These are phyloP conservation scores for Tagetes erecta DNA, from an alignment of 129 eudicot genomes.

Conservation along the genomic window DNA sequence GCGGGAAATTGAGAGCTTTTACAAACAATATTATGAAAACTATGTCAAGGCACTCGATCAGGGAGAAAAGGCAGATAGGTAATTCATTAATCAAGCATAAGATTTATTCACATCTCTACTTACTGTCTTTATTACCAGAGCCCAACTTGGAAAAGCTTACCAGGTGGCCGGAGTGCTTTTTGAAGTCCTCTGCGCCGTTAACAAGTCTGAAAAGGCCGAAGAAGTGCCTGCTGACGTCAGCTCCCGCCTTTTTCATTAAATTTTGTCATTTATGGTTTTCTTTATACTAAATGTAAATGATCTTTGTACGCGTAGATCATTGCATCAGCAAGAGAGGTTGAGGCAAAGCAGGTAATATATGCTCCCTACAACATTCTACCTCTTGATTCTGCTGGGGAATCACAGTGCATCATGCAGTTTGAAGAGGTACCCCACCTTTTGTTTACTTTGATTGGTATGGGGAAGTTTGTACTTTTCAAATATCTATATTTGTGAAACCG, in stretches of 20 bases:
- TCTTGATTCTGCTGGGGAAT: conserved; percentile 89
- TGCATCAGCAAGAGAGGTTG: conserved; percentile 97
- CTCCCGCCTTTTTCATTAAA: conserved; percentile 17
- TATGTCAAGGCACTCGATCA: conserved; percentile 89
- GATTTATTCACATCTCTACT: conserved; percentile 15
- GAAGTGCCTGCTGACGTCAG: conserved; percentile 94
- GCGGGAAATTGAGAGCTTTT: conserved; percentile 92
- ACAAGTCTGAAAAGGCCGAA: conserved; percentile 90
- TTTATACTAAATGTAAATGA: conserved; percentile 14
- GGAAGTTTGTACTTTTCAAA: not conserved
- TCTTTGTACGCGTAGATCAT: conserved; percentile 57
- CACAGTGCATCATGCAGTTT: conserved; percentile 92
- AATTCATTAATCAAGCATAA: not conserved
- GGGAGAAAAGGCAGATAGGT: conserved; percentile 96
- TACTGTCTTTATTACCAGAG: conserved; percentile 45
- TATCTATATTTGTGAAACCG: conserved; percentile 19
- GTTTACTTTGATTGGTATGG: conserved; percentile 4
- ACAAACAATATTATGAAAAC: conserved; percentile 87
- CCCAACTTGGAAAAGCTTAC: conserved; percentile 96
- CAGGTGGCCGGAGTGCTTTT: conserved; percentile 95
- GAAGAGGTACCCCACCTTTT: conserved; percentile 66
- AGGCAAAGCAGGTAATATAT: conserved; percentile 84
- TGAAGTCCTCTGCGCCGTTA: conserved; percentile 97
- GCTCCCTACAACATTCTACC: conserved; percentile 97
- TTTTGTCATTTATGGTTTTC: conserved; percentile 12